Percentiles rank a stretch among this genome's conserved stretches.
These are phyloP conservation scores for Orobanche coerulescens DNA, from an alignment of 257 asterid genomes.

Conservation along the genomic window DNA sequence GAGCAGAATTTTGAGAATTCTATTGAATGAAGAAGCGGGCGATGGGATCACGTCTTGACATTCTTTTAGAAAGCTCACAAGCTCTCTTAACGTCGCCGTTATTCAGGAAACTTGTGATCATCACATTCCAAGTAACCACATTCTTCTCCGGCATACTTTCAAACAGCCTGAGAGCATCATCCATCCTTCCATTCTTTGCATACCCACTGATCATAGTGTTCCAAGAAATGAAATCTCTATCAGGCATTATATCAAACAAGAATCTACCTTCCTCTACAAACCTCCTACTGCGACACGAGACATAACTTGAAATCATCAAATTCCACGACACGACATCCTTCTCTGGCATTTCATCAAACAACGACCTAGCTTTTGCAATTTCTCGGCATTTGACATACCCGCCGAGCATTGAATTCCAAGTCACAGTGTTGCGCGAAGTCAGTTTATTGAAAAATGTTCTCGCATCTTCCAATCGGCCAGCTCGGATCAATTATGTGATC, in stretches of 20 bases:
- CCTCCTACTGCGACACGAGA: slow-evolving; percentile 40
- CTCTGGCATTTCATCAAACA: slow-evolving; percentile 67
- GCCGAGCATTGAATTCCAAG: slow-evolving; percentile 80
- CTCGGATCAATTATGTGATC: slow-evolving; percentile 42
- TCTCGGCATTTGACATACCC: slow-evolving; percentile 51
- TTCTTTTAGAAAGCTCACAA: slow-evolving; percentile 41
- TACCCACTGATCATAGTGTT: slow-evolving; percentile 85
- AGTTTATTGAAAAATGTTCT: slow-evolving; percentile 41
- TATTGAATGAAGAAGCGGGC: too few species aligned
- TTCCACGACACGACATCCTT: slow-evolving; percentile 71
- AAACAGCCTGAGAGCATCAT: slow-evolving; percentile 57
- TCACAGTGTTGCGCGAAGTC: slow-evolving; percentile 42
- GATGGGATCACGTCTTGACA: slow-evolving; percentile 68
- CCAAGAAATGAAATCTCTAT: slow-evolving; percentile 59
- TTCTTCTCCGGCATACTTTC: slow-evolving; percentile 49
- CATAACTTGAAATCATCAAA: slow-evolving; percentile 51
- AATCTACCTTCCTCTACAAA: slow-evolving; percentile 44
- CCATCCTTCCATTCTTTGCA: slow-evolving; percentile 53
- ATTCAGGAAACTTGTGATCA: slow-evolving; percentile 60
- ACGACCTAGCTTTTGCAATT: slow-evolving; percentile 44
- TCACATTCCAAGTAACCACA: slow-evolving; percentile 72
- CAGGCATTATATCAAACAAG: slow-evolving; percentile 62
- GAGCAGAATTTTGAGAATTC: too few species aligned
- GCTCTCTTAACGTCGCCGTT: slow-evolving; percentile 54
- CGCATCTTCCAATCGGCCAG: slow-evolving; percentile 52